Conservation (phyloP, 768 basidiomycete species). For the Suillus plorans region DNA sequence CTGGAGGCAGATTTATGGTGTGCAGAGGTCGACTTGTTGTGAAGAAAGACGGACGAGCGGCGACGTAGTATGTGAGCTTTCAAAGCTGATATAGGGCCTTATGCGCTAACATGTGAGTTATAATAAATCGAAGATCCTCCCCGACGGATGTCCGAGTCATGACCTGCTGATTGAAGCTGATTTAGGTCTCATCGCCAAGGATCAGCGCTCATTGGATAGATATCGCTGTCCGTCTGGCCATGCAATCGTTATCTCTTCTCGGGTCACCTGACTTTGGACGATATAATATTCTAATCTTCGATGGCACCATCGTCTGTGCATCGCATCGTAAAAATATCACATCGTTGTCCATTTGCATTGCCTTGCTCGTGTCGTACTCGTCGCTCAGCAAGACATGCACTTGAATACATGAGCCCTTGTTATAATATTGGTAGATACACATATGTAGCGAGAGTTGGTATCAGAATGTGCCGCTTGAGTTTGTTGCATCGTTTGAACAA, state of each 20-base stretch:
- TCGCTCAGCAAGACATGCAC: too few species aligned
- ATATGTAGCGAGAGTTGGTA: too few species aligned
- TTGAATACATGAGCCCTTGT: too few species aligned
- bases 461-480: too few species aligned
- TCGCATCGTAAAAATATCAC: too few species aligned
- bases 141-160: neutral
- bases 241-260: neutral
- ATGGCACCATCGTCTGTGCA: too few species aligned
- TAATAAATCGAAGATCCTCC: neutral
- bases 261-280: neutral
- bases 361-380: too few species aligned
- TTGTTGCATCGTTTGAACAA: too few species aligned
- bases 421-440: too few species aligned
- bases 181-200: neutral
- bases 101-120: neutral
- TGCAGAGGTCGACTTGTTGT: neutral
- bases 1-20: neutral
- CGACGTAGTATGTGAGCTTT: neutral
- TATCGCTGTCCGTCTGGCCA: neutral
- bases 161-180: neutral
- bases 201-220: neutral
- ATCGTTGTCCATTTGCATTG: too few species aligned
- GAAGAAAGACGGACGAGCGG: neutral
- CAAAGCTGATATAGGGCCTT: neutral
- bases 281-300: constrained; percentile 23